A percentile compares a stretch with the other conserved stretches of the same genome.
These are phyloP conservation scores for Epichloe sibirici DNA, from an alignment of 2,329 filamentous ascomycete species.

Conservation along the genomic window DNA sequence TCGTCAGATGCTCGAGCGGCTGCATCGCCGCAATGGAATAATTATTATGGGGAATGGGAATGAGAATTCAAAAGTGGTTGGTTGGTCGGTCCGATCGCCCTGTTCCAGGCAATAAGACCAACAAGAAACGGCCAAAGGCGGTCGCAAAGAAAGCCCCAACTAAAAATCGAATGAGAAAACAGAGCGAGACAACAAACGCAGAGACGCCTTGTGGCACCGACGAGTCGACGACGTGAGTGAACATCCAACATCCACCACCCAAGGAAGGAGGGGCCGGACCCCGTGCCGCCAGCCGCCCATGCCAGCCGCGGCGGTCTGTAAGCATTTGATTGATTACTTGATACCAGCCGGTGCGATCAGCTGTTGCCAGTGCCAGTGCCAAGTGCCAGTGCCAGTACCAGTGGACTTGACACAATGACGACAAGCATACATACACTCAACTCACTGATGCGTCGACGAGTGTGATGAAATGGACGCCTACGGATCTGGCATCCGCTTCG, in stretches of 20 bases:
- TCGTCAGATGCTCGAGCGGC: neutral
- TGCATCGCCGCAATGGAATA: neutral
- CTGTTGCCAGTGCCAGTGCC: too few species aligned
- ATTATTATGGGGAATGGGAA: neutral
- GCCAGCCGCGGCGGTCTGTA: too few species aligned
- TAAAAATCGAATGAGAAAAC: slow-evolving; percentile 7
- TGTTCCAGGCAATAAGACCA: neutral
- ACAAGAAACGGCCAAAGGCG: neutral
- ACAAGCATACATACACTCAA: too few species aligned
- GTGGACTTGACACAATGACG: too few species aligned
- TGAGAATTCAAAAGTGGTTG: neutral
- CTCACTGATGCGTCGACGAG: too few species aligned
- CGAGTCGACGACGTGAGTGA: neutral
- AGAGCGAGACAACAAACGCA: slow-evolving; percentile 7
- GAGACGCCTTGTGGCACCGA: slow-evolving; percentile 2
- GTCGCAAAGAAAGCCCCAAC: neutral
- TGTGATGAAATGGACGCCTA: too few species aligned
- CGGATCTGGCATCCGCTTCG: too few species aligned
- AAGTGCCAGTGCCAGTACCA: too few species aligned
- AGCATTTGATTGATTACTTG: too few species aligned
- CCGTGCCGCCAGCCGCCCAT: too few species aligned
- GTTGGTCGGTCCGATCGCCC: too few species aligned
- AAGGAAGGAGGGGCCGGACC: neutral
- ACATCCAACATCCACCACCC: neutral
- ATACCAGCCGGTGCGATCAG: too few species aligned